Conservation (phyloP, 108 stramenopile genomes). For the Nannochloropsis granulata region DNA sequence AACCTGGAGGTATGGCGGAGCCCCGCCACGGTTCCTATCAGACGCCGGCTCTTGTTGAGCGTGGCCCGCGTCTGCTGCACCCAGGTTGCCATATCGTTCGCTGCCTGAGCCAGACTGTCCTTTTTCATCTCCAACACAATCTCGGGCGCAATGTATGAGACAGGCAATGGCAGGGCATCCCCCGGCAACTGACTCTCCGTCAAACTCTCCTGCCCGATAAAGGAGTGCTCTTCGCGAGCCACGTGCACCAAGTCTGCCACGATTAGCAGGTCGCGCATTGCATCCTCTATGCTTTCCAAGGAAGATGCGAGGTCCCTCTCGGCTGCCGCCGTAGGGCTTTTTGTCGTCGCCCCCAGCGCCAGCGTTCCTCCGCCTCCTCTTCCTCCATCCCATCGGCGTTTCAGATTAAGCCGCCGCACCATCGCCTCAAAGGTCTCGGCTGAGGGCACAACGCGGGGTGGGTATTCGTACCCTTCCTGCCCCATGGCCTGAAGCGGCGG, state of each 20-base stretch:
- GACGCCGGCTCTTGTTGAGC: not conserved
- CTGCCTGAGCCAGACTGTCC: not conserved
- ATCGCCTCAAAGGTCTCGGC: not conserved
- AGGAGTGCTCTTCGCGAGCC: not conserved
- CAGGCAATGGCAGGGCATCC: not conserved
- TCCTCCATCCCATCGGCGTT: not conserved
- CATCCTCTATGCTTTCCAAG: not conserved
- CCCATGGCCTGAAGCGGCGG: not conserved
- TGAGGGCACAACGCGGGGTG: not conserved
- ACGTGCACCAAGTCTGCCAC: not conserved
- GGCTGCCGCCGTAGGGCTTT: not conserved
- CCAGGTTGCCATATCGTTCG: not conserved
- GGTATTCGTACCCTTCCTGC: not conserved
- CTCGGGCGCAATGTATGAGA: not conserved
- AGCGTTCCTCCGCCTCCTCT: not conserved
- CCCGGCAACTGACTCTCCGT: not conserved
- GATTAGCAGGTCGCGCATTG: not conserved
- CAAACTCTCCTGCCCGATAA: not conserved
- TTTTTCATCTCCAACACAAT: not conserved
- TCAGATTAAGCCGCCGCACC: not conserved
- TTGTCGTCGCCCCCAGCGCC: not conserved
- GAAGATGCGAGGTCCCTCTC: not conserved
- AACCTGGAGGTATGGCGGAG: not conserved
- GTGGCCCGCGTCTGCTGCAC: not conserved
- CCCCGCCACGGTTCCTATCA: not conserved